Evolutionary conservation across 108 stramenopile genomes (phyloP), one percentile per base, ranked within the genome.

Genomic region (Chaetoceros muelleri): DNA sequence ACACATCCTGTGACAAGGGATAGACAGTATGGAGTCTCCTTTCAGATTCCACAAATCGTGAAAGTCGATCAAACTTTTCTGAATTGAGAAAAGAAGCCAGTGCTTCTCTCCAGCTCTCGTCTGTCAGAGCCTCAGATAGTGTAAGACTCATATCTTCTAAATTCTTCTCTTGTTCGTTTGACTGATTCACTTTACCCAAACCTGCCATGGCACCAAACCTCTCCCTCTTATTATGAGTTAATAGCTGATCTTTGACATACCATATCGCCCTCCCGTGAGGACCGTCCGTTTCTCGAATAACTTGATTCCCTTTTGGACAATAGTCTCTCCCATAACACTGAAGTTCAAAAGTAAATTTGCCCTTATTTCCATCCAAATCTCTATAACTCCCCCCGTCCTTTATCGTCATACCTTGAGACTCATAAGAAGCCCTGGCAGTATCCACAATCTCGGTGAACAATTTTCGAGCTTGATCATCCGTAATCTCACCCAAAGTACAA

Each of bases 201-300:
- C 59, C 40, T 10, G 80, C 65, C 70, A 76, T 78, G n/a, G n/a
- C n/a, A n/a, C n/a, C n/a, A n/a, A n/a, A n/a, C n/a, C n/a, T n/a
- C n/a, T n/a, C n/a, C n/a, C n/a, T n/a, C n/a, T n/a, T n/a, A n/a
- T n/a, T n/a, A n/a, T n/a, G n/a, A n/a, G n/a, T n/a, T 48, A 83
- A 85, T 24, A 90, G 46, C 56, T 90, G 87, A 8, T 78, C 65
- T 52, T 85, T 70, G 27, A 72, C 70, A 58, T 76, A 91, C 85
- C 85, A 86, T 46, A 91, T 83, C 2, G 90, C 76, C 48, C 85
- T 55, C 0, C 74, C 72, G 63, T 91, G 90, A 25, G 90, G 90
- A 1, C 90, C 90, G 26, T 83, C 63, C 2, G 71, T 63, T 34
- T 85, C 75, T 46, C 69, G 64, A 25, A 75, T 44, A 18, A 91